Conservation (phyloP, 768 basidiomycete genomes). For the Crepidotus variabilis region DNA sequence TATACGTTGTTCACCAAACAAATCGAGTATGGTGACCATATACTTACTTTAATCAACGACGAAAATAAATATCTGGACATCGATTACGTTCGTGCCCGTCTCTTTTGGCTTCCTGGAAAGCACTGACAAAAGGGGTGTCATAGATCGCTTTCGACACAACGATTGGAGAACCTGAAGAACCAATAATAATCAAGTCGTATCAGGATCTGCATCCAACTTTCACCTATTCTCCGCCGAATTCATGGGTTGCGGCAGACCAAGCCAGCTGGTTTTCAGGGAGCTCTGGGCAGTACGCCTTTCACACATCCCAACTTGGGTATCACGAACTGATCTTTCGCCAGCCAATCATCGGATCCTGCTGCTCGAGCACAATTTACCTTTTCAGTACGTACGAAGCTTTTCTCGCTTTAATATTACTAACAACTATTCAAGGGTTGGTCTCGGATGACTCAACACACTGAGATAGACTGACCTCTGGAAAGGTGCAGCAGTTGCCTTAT, state of each 20-base stretch:
- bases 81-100: slow-evolving; percentile 13
- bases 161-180: slow-evolving; percentile 15
- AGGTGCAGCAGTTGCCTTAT: slow-evolving; percentile 45
- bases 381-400: slow-evolving; percentile 29
- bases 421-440: too few species aligned
- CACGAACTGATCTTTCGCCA: slow-evolving; percentile 8
- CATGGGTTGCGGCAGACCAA: slow-evolving; percentile 30
- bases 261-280: slow-evolving; percentile 37
- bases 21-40: slow-evolving; percentile 10
- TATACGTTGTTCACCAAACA: slow-evolving; percentile 10
- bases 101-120: neutral
- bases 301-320: neutral
- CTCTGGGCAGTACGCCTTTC: slow-evolving; percentile 35
- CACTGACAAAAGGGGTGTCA: too few species aligned
- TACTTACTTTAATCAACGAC: slow-evolving; percentile 11
- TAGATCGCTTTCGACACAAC: slow-evolving; percentile 14
- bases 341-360: slow-evolving; percentile 27
- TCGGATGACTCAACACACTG: too few species aligned
- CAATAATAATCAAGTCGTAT: slow-evolving; percentile 17
- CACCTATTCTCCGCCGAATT: slow-evolving; percentile 25
- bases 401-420: too few species aligned
- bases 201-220: slow-evolving; percentile 35
- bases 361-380: slow-evolving; percentile 35
- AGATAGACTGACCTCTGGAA: too few species aligned
- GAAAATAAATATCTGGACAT: slow-evolving; percentile 14